A percentile compares a stretch with the other conserved stretches of the same genome.
phyloP scores from a whole-genome alignment of 2,329 filamentous ascomycete genomes.

The Nemania diffusa region DNA sequence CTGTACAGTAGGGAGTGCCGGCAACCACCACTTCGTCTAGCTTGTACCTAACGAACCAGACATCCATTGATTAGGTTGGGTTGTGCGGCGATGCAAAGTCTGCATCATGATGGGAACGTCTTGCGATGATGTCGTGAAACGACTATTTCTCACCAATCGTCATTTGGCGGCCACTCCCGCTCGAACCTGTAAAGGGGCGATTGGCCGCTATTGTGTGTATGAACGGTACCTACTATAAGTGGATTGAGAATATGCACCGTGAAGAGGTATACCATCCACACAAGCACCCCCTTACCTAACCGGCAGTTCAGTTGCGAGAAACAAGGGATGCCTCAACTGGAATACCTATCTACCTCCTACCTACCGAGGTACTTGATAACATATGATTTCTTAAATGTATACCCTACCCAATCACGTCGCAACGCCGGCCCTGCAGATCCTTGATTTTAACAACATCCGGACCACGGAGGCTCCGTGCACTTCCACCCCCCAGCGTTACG shows the following conservation, averaged over 20 bases:
- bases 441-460: constrained; percentile 17
- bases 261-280: too few relatives aligned
- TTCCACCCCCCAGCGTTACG: background rate
- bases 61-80: background rate
- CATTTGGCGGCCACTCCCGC: constrained; percentile 27
- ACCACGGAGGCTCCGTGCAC: constrained; percentile 19
- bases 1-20: constrained; percentile 6
- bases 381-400: background rate
- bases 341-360: too few relatives aligned
- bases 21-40: constrained; percentile 36
- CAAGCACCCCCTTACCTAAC: constrained; percentile 4
- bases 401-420: constrained; percentile 8
- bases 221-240: constrained; percentile 4
- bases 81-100: constrained; percentile 40
- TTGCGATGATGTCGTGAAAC: constrained; percentile 24
- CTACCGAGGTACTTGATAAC: too few relatives aligned
- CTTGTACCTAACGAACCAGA: constrained; percentile 9
- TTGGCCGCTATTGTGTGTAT: constrained; percentile 13
- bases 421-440: constrained; percentile 19
- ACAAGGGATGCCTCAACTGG: constrained; percentile 10
- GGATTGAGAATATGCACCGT: constrained; percentile 2
- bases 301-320: constrained; percentile 9
- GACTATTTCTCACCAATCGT: constrained; percentile 13
- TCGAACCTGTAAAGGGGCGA: constrained; percentile 3
- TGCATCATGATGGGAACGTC: constrained; percentile 17